Base-by-base conservation (phyloP, 768 basidiomycete species). In the Kwoniella bestiolae region DNA sequence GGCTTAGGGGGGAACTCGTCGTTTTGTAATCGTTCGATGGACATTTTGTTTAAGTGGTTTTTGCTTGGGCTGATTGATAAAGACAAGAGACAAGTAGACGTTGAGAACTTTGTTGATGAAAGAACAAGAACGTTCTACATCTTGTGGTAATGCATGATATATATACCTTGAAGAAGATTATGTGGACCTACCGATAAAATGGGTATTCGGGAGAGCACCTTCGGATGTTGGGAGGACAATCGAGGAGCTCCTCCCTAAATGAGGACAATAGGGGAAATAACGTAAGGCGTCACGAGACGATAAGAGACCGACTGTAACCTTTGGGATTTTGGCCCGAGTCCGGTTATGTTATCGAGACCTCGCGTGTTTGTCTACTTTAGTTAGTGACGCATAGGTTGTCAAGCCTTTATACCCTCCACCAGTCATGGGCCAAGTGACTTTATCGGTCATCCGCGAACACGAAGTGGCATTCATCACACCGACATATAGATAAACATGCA, bases 1-100 rank as follows among this genome's bases (percentile, higher is more conserved):
- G 75, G 75, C 64, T 76, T 76, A 46, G 65, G 46, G 32, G 75
- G 75, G 64, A 76, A 73, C 46, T 76, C 69, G 34, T 71, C 72
- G 66, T 53, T 67, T 12, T 47, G 56, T 56, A 76, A 67, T 59
- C 71, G 66, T 62, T 71, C 53, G 38, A 41, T 41, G 2, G 38
- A 41, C 38, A 41, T 52, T 23, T 52, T 31, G 38, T 41, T 14
- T 41, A 38, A 38, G 35, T 3, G 7, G 4, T 1, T 3, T 41
- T 41, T 16, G 7, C 18, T 41, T 41, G 12, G 12, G 38, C 12
- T 41, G 4, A 41, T 41, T 41, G 38, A 41, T 11, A 41, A 1
- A 11, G 38, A 41, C 38, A 14, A 8, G 2, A 41, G 12, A 18
- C 38, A 14, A 41, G 18, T 41, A 14, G 38, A 41, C n/a, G 18